Evolutionary conservation across 495 filamentous ascomycete species (phyloP), one percentile per base, ranked within the genome.

Genomic region (Symbiotaphrina buchneri): DNA sequence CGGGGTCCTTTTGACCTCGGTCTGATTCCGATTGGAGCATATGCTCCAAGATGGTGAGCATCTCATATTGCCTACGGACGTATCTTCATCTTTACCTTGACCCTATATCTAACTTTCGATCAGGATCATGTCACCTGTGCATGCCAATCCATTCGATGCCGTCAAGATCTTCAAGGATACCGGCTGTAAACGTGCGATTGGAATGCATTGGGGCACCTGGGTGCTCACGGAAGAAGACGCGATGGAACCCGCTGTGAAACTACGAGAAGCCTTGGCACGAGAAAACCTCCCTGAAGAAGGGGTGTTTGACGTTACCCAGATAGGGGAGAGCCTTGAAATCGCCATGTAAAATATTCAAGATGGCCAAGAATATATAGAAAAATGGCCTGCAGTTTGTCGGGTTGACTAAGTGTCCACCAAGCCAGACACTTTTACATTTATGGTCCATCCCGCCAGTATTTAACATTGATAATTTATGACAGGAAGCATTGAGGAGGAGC

Each of bases 1-100:
- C 64, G 80, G 10, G 87, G 87, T 1, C 75, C 76, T 3, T 92
- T 97, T 44, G 83, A 97, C 50, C 65, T 97, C 16, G 87, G 87
- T 2, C 43, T 97, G 40, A 90, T 97, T 34, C 87, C 87, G 16
- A 93, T 97, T 38, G 87, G 85, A 17, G 87, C 87, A 14, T 97
- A 97, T 45, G 51, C 61, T 38, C 87, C 87, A 6, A 63, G 85
- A 27, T 68, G 57, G 44, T 36, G 29, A 31, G 29, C 23, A 7
- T 10, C 18, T 25, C 8, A 8, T 25, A 8, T 16, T 6, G 27
- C 18, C 6, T 16, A 29, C 18, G n/a, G 21, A 17, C 15, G 25
- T 39, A 36, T 26, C 10, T 17, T 18, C 28, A 32, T 30, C 33
- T 11, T 16, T 13, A 13, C 28, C 30, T 29, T 27, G 35, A 45